These are phyloP conservation scores for Pilaira anomala DNA, from an alignment of 192 early-diverging fungal species.

Conservation along the genomic window DNA sequence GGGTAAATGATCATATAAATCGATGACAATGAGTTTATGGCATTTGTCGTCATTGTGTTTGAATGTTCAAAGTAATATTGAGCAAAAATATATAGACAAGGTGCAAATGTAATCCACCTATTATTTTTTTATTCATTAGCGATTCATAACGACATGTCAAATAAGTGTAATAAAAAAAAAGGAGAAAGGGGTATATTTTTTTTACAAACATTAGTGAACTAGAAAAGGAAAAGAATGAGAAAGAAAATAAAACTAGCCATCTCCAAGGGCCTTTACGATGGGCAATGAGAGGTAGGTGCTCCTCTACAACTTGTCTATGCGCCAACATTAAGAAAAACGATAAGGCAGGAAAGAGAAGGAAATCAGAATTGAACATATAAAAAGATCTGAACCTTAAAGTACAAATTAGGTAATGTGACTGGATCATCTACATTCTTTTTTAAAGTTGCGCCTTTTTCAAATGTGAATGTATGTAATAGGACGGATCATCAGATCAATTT, in stretches of 20 bases:
- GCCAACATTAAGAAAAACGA: no score
- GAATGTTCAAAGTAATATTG: conserved; percentile 30
- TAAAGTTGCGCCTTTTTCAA: no score
- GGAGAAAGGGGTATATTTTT: no score
- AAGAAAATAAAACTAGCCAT: conserved; percentile 37
- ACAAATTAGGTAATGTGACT: no score
- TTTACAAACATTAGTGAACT: conserved; percentile 26
- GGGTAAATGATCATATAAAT: conserved; percentile 44
- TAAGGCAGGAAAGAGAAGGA: no score
- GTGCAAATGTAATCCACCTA: conserved; percentile 46
- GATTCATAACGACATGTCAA: background rate
- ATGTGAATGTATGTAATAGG: no score
- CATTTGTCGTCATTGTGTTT: conserved; percentile 26
- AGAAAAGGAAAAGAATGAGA: conserved; percentile 39
- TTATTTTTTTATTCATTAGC: no score
- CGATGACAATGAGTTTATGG: conserved; percentile 38
- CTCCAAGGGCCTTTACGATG: conserved; percentile 6
- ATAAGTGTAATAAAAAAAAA: background rate
- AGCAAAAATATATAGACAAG: conserved; percentile 43
- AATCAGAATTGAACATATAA: no score
- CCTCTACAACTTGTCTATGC: background rate
- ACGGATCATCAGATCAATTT: no score
- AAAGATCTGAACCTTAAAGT: no score
- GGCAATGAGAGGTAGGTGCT: background rate
- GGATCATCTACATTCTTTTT: conserved; percentile 2